Conservation (phyloP, 768 basidiomycete species). For the Astraeus odoratus region DNA sequence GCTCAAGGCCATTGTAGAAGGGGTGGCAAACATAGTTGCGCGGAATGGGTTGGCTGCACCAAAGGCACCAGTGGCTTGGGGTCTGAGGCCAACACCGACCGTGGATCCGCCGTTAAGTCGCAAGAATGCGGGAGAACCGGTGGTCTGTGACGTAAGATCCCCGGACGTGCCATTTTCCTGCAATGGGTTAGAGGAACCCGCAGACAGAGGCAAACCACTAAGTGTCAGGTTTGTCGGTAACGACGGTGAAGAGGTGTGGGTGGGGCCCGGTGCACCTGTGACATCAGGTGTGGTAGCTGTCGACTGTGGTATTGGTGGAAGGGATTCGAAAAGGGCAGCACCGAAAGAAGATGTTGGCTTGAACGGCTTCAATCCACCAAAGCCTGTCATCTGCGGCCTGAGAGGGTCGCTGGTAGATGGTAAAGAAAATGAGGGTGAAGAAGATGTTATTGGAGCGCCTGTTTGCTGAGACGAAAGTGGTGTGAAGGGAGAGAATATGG, state of each 20-base stretch:
- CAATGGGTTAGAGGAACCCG: constrained; percentile 5
- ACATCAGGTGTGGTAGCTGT: constrained; percentile 39
- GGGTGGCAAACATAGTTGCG: constrained; percentile 46
- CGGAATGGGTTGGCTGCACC: constrained; percentile 59
- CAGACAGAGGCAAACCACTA: constrained; percentile 6
- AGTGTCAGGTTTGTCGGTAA: constrained; percentile 14
- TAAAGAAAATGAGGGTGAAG: constrained; percentile 28
- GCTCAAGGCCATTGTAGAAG: constrained; percentile 6
- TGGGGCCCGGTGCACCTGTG: constrained; percentile 7
- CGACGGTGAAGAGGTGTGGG: constrained; percentile 18
- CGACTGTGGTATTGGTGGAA: constrained; percentile 70
- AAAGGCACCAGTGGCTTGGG: constrained; percentile 52
- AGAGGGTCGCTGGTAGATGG: constrained; percentile 18
- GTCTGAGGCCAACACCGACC: constrained; percentile 44
- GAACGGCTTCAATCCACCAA: constrained; percentile 67
- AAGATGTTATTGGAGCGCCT: constrained; percentile 31
- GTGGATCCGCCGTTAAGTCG: constrained; percentile 16
- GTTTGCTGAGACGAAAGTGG: constrained; percentile 47
- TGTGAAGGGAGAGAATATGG: constrained; percentile 35
- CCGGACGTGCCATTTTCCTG: constrained; percentile 17
- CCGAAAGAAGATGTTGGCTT: constrained; percentile 81
- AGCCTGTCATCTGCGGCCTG: constrained; percentile 43
- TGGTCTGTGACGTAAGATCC: constrained; percentile 31
- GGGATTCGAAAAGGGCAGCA: constrained; percentile 59
- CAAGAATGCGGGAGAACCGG: constrained; percentile 12